Conservation (phyloP, 805 yeast genomes). For the Schizosaccharomyces lindneri region DNA sequence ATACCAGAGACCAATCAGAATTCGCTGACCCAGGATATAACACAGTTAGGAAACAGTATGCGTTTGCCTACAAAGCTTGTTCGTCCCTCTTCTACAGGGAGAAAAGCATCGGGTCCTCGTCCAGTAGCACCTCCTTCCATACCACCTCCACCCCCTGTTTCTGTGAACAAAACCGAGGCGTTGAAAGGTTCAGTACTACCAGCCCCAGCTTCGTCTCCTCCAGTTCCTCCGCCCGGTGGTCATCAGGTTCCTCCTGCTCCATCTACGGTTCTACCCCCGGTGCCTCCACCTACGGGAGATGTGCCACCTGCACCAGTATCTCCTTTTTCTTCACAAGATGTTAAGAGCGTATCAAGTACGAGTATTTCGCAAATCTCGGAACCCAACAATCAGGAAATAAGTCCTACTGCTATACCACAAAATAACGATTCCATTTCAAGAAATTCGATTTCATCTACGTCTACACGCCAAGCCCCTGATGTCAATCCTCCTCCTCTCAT, state of each 20-base stretch:
- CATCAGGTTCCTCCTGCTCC: slow-evolving; percentile 3
- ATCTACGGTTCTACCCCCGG: slow-evolving; percentile 1
- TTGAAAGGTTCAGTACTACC: background rate
- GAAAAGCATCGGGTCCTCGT: slow-evolving; percentile 3
- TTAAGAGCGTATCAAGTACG: no score
- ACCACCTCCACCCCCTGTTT: background rate
- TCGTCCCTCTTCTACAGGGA: background rate
- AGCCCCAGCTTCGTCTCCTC: slow-evolving; percentile 4
- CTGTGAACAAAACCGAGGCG: no score
- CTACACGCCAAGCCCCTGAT: no score
- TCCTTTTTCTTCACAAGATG: background rate
- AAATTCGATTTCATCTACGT: no score
- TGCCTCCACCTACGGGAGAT: slow-evolving; percentile 4
- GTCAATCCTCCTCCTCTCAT: background rate
- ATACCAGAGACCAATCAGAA: background rate
- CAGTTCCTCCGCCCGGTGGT: slow-evolving; percentile 5
- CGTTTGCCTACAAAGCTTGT: background rate
- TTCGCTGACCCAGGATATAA: background rate
- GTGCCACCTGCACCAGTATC: slow-evolving; percentile 3
- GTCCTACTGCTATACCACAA: no score
- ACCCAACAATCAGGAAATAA: no score
- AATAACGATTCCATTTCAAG: no score
- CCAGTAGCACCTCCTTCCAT: slow-evolving; percentile 2
- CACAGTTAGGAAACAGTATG: background rate
- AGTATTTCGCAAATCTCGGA: no score